Conservation (phyloP, 2,329 filamentous ascomycete species). For the Neopestalotiopsis sp. region DNA sequence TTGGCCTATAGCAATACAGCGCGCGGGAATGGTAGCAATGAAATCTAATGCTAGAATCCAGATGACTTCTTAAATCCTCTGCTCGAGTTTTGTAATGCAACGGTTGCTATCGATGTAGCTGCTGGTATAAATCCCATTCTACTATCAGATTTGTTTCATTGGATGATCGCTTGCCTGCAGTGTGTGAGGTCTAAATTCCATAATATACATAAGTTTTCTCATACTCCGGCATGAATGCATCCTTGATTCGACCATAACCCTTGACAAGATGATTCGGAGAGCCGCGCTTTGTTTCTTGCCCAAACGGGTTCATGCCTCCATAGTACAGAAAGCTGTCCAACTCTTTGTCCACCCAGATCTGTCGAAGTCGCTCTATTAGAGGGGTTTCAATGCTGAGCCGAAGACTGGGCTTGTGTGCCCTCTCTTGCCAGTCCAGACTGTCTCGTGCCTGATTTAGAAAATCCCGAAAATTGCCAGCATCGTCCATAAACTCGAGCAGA, state of each 20-base stretch:
- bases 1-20: no score
- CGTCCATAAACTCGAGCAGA: not conserved
- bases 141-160: no score
- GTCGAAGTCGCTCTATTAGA: not conserved
- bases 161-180: no score
- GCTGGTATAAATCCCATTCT: no score
- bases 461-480: not conserved
- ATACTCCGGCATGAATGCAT: not conserved
- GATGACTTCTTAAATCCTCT: no score
- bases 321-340: not conserved
- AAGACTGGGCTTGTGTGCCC: not conserved
- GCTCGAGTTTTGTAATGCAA: no score
- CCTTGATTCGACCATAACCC: not conserved
- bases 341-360: not conserved
- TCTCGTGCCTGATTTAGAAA: not conserved
- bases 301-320: not conserved
- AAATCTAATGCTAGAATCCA: no score
- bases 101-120: no score
- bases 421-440: not conserved
- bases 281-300: not conserved
- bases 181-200: no score
- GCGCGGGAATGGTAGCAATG: no score
- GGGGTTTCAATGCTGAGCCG: not conserved
- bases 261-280: not conserved
- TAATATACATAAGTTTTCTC: not conserved